Conservation (phyloP, 805 yeast genomes). For the Yamadazyma akitaensis region DNA sequence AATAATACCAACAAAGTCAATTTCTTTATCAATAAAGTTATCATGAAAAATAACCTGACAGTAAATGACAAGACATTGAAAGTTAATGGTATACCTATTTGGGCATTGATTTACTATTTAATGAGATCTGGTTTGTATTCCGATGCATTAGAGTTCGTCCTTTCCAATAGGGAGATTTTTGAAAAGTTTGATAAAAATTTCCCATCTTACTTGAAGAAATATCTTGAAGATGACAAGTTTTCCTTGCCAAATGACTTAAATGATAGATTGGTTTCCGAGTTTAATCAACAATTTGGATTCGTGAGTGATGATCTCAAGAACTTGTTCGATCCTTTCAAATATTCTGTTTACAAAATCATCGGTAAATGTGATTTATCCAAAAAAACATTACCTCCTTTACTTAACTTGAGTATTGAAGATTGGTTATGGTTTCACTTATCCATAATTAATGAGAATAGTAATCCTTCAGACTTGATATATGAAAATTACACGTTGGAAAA, state of each 20-base stretch:
- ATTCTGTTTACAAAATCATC: constrained; percentile 83
- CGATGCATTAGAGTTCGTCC: constrained; percentile 73
- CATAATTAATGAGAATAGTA: constrained; percentile 50
- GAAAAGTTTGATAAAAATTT: constrained; percentile 83
- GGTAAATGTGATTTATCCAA: constrained; percentile 83
- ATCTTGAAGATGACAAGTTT: constrained; percentile 48
- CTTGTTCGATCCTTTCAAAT: constrained; percentile 79
- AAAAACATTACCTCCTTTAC: constrained; percentile 61
- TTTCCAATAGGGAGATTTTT: constrained; percentile 64
- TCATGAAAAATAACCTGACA: constrained; percentile 28
- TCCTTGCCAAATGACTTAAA: constrained; percentile 63
- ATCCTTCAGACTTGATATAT: constrained; percentile 55
- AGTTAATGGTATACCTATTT: constrained; percentile 84
- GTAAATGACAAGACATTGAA: constrained; percentile 31
- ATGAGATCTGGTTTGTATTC: constrained; percentile 77
- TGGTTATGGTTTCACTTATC: constrained; percentile 95
- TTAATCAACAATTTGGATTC: constrained; percentile 75
- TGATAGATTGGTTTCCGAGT: constrained; percentile 72
- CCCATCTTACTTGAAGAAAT: constrained; percentile 74
- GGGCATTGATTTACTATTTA: constrained; percentile 87
- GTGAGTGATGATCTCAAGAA: constrained; percentile 45
- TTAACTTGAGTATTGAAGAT: constrained; percentile 81
- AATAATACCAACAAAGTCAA: constrained; percentile 69
- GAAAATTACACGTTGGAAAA: constrained; percentile 73
- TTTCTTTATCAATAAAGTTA: constrained; percentile 46